Conservation (phyloP, 768 basidiomycete species). For the Pleurotus cornucopiae region DNA sequence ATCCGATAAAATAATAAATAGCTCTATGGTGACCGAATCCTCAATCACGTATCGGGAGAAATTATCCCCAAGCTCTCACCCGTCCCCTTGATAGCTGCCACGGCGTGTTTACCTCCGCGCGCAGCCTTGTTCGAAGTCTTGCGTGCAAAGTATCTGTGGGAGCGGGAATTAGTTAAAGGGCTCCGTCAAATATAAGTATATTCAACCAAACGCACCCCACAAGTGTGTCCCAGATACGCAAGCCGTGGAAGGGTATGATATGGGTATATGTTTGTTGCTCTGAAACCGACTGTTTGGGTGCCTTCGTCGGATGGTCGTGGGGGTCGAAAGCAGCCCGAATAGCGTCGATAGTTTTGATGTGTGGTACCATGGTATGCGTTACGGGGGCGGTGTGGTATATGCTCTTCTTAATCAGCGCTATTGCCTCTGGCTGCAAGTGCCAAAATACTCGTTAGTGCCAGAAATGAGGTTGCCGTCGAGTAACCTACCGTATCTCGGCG, state of each 20-base stretch:
- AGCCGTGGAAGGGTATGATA: conserved; percentile 45
- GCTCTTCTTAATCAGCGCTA: conserved; percentile 51
- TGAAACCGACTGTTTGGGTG: conserved; percentile 51
- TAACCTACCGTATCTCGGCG: conserved; percentile 58
- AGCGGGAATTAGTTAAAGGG: background rate
- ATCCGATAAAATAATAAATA: too few relatives aligned
- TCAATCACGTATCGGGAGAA: background rate
- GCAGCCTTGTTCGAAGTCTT: conserved; percentile 1
- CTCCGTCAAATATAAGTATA: background rate
- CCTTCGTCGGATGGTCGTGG: conserved; percentile 40
- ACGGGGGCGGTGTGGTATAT: conserved; percentile 53
- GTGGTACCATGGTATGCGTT: conserved; percentile 50
- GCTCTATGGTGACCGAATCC: background rate
- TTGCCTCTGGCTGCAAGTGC: conserved; percentile 40
- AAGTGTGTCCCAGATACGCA: conserved; percentile 51
- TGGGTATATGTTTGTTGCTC: conserved; percentile 45
- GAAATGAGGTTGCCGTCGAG: background rate
- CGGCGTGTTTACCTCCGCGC: background rate
- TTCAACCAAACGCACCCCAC: conserved; percentile 32
- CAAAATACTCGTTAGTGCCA: background rate
- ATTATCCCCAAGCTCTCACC: conserved; percentile 1
- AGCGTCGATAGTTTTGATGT: conserved; percentile 37
- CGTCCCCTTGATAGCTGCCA: background rate
- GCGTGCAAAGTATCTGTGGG: background rate
- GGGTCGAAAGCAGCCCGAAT: conserved; percentile 47